Evolutionary conservation across 2,329 filamentous ascomycete genomes (phyloP).

Genomic region (Rutstroemia sp.): DNA sequence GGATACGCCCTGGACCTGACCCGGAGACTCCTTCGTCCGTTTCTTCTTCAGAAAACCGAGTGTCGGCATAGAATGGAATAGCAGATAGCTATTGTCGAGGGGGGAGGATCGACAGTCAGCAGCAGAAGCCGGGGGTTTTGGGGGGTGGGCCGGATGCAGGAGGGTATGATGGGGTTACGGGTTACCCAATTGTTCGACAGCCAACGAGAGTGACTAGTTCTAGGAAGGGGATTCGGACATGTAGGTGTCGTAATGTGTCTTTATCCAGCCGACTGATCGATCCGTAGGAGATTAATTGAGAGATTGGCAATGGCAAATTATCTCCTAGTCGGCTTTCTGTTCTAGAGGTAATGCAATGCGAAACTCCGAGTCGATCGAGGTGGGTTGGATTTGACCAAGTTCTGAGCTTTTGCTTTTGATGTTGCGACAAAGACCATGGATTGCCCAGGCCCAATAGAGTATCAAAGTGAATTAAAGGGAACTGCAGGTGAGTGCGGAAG

Average conservation of each 20-base stretch:
- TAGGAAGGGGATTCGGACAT: constrained; percentile 1
- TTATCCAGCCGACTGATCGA: background rate
- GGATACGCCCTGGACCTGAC: constrained; percentile 53
- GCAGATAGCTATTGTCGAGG: constrained; percentile 22
- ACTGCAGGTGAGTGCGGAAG: no score
- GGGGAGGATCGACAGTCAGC: constrained; percentile 21
- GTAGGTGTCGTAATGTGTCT: background rate
- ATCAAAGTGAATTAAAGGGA: no score
- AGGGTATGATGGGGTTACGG: constrained; percentile 6
- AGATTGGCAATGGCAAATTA: background rate
- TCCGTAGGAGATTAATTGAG: background rate
- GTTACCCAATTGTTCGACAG: background rate
- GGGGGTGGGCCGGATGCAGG: constrained; percentile 24
- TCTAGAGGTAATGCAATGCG: background rate
- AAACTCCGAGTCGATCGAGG: background rate
- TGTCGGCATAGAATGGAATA: constrained; percentile 65
- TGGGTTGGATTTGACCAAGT: background rate
- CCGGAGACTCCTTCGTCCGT: constrained; percentile 82
- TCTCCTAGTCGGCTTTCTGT: background rate
- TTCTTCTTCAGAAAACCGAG: constrained; percentile 98
- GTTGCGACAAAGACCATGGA: no score
- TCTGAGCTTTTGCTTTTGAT: no score
- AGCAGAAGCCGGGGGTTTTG: constrained; percentile 6
- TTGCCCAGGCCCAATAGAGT: no score
- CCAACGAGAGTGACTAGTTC: background rate